Conservation (phyloP, 192 early-diverging fungal species). For the Backusella luteola region DNA sequence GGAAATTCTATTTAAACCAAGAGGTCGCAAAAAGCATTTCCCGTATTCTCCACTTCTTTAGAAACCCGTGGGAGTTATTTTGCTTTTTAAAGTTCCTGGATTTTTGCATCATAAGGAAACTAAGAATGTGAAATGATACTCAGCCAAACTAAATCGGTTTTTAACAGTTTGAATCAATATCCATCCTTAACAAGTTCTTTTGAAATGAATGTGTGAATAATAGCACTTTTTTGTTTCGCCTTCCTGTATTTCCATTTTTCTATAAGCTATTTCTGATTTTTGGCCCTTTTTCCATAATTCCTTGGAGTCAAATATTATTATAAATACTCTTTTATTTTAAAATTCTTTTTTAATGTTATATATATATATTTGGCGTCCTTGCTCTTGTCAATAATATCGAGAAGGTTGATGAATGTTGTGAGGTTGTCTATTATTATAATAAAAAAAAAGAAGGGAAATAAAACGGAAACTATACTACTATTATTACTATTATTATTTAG, state of each 20-base stretch:
- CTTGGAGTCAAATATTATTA: too few species aligned
- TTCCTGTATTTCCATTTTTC: background rate
- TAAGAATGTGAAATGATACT: background rate
- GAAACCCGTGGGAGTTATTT: background rate
- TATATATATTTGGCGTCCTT: background rate
- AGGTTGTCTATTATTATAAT: background rate
- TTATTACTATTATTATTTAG: constrained; percentile 8
- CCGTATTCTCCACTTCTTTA: background rate
- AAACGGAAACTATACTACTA: background rate
- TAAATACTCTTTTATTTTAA: background rate
- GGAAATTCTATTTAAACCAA: background rate
- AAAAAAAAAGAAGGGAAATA: background rate
- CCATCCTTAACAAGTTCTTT: background rate
- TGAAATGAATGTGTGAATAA: background rate
- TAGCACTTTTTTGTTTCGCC: too few species aligned
- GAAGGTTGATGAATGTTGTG: background rate
- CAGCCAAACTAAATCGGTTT: background rate
- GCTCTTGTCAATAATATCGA: background rate
- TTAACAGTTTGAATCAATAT: background rate
- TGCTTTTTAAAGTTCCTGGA: background rate
- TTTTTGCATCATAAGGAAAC: background rate
- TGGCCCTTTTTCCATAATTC: too few species aligned
- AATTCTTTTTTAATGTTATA: background rate
- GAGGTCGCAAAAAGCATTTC: background rate
- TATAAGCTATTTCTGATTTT: too few species aligned